Evolutionary conservation across 371 early-diverging fungal genomes (phyloP).

Genomic region (Nematocida homosporus): DNA sequence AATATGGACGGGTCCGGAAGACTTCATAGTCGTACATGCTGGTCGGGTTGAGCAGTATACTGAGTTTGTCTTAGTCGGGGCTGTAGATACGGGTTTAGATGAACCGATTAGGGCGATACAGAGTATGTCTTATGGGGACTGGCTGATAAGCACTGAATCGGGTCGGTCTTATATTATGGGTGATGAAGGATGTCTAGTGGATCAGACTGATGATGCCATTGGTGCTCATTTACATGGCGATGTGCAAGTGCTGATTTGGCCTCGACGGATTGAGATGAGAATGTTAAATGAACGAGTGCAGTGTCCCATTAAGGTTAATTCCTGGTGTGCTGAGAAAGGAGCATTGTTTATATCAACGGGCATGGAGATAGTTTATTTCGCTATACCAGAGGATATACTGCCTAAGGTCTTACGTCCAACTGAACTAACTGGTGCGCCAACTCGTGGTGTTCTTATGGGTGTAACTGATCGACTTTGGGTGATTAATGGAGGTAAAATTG

Average conservation of each 20-base stretch:
- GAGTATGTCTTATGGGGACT: background rate
- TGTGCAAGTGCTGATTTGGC: conserved; percentile 7
- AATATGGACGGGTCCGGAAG: conserved; percentile 50
- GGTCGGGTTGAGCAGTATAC: conserved; percentile 8
- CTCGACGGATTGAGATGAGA: conserved; percentile 32
- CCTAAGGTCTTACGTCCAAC: too few relatives aligned
- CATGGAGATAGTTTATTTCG: conserved; percentile 49
- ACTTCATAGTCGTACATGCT: conserved; percentile 38
- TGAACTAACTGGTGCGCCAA: background rate
- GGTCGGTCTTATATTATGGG: background rate
- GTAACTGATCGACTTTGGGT: conserved; percentile 50
- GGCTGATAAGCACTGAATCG: conserved; percentile 9
- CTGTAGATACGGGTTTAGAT: background rate
- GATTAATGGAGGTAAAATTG: conserved; percentile 34
- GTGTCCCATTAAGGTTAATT: background rate
- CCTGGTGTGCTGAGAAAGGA: conserved; percentile 47
- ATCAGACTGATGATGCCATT: conserved; percentile 40
- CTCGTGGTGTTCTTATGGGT: conserved; percentile 43
- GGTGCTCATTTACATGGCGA: conserved; percentile 48
- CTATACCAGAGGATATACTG: conserved; percentile 27
- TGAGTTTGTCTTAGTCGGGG: conserved; percentile 46
- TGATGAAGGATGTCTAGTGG: background rate
- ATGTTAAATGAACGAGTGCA: background rate
- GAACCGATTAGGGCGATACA: background rate
- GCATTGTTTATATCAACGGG: conserved; percentile 49